Evolutionary conservation across 495 filamentous ascomycete species (phyloP).

Genomic region (Aspergillus leporis): DNA sequence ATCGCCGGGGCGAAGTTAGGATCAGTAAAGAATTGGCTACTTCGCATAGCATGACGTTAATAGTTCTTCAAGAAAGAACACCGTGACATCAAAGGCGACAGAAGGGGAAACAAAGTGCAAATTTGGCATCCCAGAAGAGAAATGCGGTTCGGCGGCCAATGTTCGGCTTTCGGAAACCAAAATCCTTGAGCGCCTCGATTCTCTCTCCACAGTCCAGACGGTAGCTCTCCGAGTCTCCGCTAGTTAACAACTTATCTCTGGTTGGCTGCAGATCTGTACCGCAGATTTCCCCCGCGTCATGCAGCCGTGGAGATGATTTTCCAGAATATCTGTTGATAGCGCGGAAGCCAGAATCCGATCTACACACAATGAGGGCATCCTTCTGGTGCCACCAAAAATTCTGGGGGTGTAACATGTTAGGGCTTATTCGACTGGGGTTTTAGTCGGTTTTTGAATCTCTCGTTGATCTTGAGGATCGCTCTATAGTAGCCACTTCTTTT

Average conservation of each 20-base stretch:
- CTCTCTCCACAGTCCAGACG: constrained; percentile 10
- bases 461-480: background rate
- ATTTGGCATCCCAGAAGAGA: constrained; percentile 1
- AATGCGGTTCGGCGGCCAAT: background rate
- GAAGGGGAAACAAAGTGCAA: constrained; percentile 20
- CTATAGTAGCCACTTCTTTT: background rate
- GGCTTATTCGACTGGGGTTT: background rate
- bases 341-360: constrained; percentile 33
- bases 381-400: constrained; percentile 1
- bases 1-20: background rate
- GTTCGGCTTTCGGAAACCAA: constrained; percentile 32
- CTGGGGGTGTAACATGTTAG: background rate
- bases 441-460: constrained; percentile 1
- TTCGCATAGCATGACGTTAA: background rate
- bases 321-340: constrained; percentile 2
- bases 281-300: constrained; percentile 7
- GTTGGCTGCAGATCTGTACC: constrained; percentile 16
- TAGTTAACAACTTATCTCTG: background rate
- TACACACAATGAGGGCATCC: constrained; percentile 25
- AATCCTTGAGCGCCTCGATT: constrained; percentile 27
- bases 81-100: constrained; percentile 26
- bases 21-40: background rate
- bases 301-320: constrained; percentile 12
- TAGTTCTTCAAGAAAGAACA: constrained; percentile 23
- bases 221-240: constrained; percentile 6